A percentile compares a stretch with the other conserved stretches of the same genome.
Conservation (phyloP, 768 basidiomycete genomes). For the Ramaria rubella region DNA sequence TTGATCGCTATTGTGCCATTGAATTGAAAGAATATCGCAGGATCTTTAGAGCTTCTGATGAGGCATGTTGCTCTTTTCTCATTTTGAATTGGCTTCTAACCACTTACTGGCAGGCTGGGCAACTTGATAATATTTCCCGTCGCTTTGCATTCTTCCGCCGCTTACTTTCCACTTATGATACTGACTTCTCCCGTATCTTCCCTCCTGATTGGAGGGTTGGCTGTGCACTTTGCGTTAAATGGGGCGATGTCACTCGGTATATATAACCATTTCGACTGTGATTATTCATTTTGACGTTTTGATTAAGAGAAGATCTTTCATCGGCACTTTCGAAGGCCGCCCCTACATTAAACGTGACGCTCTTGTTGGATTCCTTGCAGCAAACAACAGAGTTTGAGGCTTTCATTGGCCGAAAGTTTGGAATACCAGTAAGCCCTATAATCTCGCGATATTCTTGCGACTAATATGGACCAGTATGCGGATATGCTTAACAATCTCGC, state of each 20-base stretch:
- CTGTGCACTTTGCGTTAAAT: constrained; percentile 75
- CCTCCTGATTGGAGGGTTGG: constrained; percentile 82
- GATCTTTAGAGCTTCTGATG: constrained; percentile 88
- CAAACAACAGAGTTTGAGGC: constrained; percentile 84
- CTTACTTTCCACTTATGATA: constrained; percentile 76
- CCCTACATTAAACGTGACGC: constrained; percentile 63
- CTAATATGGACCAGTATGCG: constrained; percentile 39
- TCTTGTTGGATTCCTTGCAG: constrained; percentile 80
- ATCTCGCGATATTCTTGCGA: background rate
- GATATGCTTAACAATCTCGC: constrained; percentile 45
- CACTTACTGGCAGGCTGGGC: constrained; percentile 52
- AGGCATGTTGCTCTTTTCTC: constrained; percentile 35
- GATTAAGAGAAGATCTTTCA: constrained; percentile 71
- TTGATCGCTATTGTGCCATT: constrained; percentile 84
- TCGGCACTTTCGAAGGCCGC: constrained; percentile 74
- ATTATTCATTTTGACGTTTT: background rate
- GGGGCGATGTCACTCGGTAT: constrained; percentile 86
- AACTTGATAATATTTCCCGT: constrained; percentile 88
- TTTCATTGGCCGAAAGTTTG: constrained; percentile 76
- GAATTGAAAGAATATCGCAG: constrained; percentile 94
- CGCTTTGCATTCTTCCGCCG: constrained; percentile 95
- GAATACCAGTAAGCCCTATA: constrained; percentile 47
- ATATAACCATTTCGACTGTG: constrained; percentile 11
- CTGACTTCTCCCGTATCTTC: constrained; percentile 79
- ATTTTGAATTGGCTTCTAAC: background rate